Base-by-base conservation (phyloP, 345 rosid genomes). In the Aquilaria yunnanensis region DNA sequence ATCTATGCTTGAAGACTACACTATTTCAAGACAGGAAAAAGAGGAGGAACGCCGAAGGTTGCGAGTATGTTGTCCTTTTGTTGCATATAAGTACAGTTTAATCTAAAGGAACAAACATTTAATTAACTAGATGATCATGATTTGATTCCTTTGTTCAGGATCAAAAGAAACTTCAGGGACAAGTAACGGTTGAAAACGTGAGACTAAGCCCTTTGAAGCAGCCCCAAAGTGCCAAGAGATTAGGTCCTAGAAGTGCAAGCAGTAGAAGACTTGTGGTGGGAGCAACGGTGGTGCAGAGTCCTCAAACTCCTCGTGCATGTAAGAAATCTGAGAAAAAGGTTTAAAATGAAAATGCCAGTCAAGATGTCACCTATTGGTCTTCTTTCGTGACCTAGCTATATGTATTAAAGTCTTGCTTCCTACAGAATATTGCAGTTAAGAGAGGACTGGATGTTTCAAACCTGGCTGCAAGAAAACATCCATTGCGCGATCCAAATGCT, bases 91-190 rank as follows among this genome's bases (percentile, higher is more conserved):
- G 7, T 37, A 9, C 43, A 37, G 3, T 37, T 37, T 5, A 37
- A 5, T 5, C 7, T 5, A 37, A 37, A 2, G 43, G 43, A 0
- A 3, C 43, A 37, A 37, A 1, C 5, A 37, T 37, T 37, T 37
- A 4, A 37, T 37, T 37, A 37, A 37, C 5, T 37, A 23, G 23
- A 37, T 37, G 7, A 4, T 37, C 43, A 37, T 13, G n/a, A 11
- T 51, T 13, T 51, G 54, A 47, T 33, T 60, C 33, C 59, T 54
- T 62, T 60, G 33, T 73, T 64, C 75, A 95, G 99, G 98, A 95
- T 70, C 98, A 95, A 60, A 95, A 91, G 90, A 95, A 95, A 78
- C 83, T 94, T 67, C 96, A 94, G 74, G 97, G 93, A 54, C 99
- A 91, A 66, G 80, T 85, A 32, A 91, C 87, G 57, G 90, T 96